Evolutionary conservation across 2,329 filamentous ascomycete species (phyloP).

Genomic region (Ilyonectria destructans): DNA sequence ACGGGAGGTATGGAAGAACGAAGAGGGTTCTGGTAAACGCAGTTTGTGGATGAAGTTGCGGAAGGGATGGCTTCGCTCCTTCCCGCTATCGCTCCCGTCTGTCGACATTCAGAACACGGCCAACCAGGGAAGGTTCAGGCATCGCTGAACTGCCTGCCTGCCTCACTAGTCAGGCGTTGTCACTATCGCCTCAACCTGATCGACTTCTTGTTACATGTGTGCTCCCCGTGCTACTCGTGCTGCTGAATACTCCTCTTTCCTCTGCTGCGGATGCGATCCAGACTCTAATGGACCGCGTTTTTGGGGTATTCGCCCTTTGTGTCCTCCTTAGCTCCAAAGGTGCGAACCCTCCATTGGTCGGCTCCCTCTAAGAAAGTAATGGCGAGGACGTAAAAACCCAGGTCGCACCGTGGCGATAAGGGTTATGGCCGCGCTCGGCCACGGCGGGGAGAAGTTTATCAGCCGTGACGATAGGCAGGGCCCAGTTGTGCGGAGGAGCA

Average conservation of each 20-base stretch:
- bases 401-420: conserved; percentile 21
- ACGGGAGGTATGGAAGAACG: conserved; percentile 13
- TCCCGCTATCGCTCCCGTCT: conserved; percentile 8
- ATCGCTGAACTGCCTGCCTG: background rate
- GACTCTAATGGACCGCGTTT: conserved; percentile 40
- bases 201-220: conserved; percentile 2
- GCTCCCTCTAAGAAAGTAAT: conserved; percentile 23
- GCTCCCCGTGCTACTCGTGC: conserved; percentile 17
- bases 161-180: background rate
- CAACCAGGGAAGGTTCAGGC: background rate
- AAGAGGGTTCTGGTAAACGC: background rate
- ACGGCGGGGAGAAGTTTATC: conserved; percentile 14
- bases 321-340: conserved; percentile 8
- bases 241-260: conserved; percentile 18
- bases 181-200: background rate
- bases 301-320: conserved; percentile 31
- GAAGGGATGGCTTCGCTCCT: conserved; percentile 20
- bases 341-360: conserved; percentile 41
- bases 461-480: background rate
- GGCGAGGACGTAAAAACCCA: conserved; percentile 13
- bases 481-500: background rate
- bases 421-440: conserved; percentile 19
- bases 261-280: conserved; percentile 32
- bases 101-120: background rate
- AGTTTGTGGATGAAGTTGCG: conserved; percentile 20